Percentiles rank a stretch among this genome's conserved stretches.
Conservation (phyloP, 441 rosid genomes). For the Eugenia klotzschiana region DNA sequence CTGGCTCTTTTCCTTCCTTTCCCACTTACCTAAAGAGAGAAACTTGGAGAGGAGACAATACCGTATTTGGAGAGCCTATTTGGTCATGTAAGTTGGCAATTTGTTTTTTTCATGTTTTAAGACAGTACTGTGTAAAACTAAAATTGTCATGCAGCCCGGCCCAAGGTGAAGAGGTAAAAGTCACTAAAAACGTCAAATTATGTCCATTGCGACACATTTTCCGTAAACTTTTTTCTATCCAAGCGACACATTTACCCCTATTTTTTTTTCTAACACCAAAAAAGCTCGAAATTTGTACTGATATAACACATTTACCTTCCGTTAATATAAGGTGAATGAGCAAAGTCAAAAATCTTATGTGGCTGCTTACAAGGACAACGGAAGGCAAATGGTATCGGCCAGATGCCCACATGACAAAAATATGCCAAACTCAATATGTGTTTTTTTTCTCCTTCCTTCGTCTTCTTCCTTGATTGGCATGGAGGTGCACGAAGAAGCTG, state of each 20-base stretch:
- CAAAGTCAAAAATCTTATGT: too few relatives aligned
- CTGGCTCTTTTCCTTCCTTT: neutral
- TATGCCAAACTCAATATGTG: too few relatives aligned
- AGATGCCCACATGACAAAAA: too few relatives aligned
- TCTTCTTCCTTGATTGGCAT: neutral
- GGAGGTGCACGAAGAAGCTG: neutral
- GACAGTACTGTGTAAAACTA: neutral
- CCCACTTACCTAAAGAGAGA: neutral
- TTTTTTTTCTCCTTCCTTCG: neutral
- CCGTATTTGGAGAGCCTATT: neutral
- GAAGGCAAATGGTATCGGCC: too few relatives aligned
- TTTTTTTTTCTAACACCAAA: too few relatives aligned
- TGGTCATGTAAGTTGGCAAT: neutral
- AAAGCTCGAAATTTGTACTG: too few relatives aligned
- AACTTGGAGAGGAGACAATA: neutral
- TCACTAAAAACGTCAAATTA: neutral
- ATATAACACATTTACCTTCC: too few relatives aligned
- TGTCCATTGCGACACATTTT: neutral
- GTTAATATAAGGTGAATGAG: too few relatives aligned
- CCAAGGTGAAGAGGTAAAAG: neutral
- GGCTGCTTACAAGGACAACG: neutral
- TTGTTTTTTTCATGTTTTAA: neutral
- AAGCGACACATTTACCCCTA: too few relatives aligned
- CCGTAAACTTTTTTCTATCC: neutral
- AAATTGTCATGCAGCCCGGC: neutral